Conservation (phyloP, 306 rosid genomes). For the Lagenaria siceraria region DNA sequence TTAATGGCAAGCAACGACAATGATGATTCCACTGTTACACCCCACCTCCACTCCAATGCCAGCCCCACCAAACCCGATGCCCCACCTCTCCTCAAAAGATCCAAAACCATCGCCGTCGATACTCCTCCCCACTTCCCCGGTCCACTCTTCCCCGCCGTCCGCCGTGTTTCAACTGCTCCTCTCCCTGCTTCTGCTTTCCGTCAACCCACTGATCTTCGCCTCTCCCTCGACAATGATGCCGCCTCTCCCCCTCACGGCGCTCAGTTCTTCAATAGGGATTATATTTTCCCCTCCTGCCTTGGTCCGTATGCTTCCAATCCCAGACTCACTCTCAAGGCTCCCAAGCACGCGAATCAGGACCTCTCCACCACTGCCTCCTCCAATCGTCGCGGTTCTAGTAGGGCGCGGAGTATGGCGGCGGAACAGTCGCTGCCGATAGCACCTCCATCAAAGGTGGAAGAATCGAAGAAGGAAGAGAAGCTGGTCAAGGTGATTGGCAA, state of each 20-base stretch:
- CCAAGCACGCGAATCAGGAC: slow-evolving; percentile 11
- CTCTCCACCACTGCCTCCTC: background rate
- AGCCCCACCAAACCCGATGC: slow-evolving; percentile 18
- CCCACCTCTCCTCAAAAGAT: slow-evolving; percentile 44
- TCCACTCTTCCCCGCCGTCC: slow-evolving; percentile 33
- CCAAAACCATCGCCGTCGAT: slow-evolving; percentile 29
- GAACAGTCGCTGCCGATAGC: background rate
- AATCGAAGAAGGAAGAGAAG: slow-evolving; percentile 4
- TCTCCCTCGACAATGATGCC: slow-evolving; percentile 16
- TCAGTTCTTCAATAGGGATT: slow-evolving; percentile 39
- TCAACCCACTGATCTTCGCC: slow-evolving; percentile 28
- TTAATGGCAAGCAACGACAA: background rate
- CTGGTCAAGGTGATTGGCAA: background rate
- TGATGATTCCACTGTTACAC: background rate
- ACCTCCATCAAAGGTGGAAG: background rate
- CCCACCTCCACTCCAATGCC: background rate
- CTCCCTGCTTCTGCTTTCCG: background rate
- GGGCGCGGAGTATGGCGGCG: background rate
- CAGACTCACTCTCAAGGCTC: slow-evolving; percentile 11
- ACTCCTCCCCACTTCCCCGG: slow-evolving; percentile 19
- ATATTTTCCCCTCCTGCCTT: slow-evolving; percentile 64
- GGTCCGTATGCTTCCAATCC: slow-evolving; percentile 43
- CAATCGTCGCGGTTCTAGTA: background rate
- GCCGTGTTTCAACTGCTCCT: slow-evolving; percentile 17
- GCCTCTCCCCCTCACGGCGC: slow-evolving; percentile 6